Evolutionary conservation across 352 stramenopile species (phyloP).

Genomic region (Detonula confervacea): DNA sequence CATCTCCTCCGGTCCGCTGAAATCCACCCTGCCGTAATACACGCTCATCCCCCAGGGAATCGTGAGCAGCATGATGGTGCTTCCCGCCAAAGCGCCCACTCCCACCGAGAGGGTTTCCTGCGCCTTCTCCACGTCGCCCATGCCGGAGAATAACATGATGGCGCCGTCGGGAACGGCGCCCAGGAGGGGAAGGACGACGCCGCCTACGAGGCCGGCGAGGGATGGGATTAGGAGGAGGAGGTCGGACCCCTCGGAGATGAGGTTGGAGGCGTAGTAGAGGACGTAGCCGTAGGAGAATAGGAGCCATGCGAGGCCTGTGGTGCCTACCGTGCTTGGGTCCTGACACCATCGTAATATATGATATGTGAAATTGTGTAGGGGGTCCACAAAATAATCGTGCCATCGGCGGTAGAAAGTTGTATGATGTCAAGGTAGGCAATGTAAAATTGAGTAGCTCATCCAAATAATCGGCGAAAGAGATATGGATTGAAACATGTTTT

Average conservation of each 20-base stretch:
- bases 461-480: no score
- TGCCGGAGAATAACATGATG: constrained; percentile 97
- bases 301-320: constrained; percentile 90
- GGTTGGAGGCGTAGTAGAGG: constrained; percentile 95
- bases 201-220: constrained; percentile 95
- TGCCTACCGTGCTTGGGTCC: constrained; percentile 68
- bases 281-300: constrained; percentile 96
- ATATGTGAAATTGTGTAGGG: no score
- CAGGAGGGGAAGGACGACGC: constrained; percentile 95
- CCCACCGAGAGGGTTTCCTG: constrained; percentile 95
- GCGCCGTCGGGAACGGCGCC: constrained; percentile 96
- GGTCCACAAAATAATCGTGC: no score
- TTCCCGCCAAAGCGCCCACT: constrained; percentile 96
- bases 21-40: constrained; percentile 93
- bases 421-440: no score
- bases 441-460: no score
- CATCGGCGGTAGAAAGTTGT: no score
- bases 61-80: constrained; percentile 99
- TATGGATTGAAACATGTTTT: no score
- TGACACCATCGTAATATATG: constrained; percentile 8
- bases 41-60: constrained; percentile 95
- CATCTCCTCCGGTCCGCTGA: constrained; percentile 74
- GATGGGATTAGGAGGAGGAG: constrained; percentile 95
- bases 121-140: constrained; percentile 88
- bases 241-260: constrained; percentile 98